Base-by-base conservation (phyloP, 2,329 filamentous ascomycete genomes). In the Claviceps spartinae region DNA sequence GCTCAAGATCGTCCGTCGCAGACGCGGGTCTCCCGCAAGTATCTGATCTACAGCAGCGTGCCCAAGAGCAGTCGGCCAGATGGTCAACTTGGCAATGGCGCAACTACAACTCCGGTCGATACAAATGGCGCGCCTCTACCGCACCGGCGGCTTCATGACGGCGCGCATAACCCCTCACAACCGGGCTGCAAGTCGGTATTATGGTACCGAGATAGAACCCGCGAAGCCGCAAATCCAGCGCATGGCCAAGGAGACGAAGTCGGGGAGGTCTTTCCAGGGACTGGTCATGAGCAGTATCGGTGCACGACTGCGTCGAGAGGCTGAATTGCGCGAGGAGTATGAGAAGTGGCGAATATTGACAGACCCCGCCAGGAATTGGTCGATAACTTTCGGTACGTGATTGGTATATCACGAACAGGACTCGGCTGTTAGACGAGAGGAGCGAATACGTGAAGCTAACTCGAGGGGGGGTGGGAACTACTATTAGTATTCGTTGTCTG, bases 231-330 rank as follows among this genome's bases (percentile, higher is more conserved):
- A 62, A 49, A 51, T 60, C 5, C 60, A 55, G 50, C 57, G 62
- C 18, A 60, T 64, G 54, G 59, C 64, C 50, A 70, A 69, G 52
- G 68, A 71, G 57, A 57, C 63, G 56, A 69, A 61, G 60, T 60
- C 63, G 26, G 69, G 66, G 16, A 58, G 70, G 47, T 65, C 69
- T 3, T 82, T 82, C 61, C 73, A 76, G 59, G 77, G 77, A 20
- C 79, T 82, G 65, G 72, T 82, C 59, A 76, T 79, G 60, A 75
- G 78, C 57, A 80, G 77, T 56, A 78, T 80, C 48, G 71, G 71
- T 49, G 69, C 73, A 51, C 73, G 79, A 54, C 67, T 81, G 56
- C 69, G 71, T 56, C 67, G 74, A n/a, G 78, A 82, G 63, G 69
- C 70, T 48, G 70, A 72, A 54, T 76, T 81, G 62, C 69, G 75